Evolutionary conservation across 2,329 filamentous ascomycete species (phyloP).

Genomic region (Graphilbum sp.): DNA sequence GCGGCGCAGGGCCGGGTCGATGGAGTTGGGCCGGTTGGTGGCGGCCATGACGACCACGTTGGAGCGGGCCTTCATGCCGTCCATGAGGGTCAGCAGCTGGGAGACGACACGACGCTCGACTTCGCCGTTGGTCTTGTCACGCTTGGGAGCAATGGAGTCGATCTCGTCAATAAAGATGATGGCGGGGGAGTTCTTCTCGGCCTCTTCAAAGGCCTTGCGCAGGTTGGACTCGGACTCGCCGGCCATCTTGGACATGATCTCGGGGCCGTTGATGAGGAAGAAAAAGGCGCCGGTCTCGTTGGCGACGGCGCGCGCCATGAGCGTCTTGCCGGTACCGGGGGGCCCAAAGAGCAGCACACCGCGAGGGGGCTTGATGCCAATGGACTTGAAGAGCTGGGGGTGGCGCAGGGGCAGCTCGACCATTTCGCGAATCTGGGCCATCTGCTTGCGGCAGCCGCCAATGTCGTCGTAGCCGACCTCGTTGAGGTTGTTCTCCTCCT

Average conservation of each 20-base stretch:
- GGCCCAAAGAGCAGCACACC: constrained; percentile 95
- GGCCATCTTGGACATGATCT: constrained; percentile 99
- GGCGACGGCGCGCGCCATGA: constrained; percentile 96
- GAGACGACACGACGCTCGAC: constrained; percentile 97
- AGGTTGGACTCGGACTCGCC: constrained; percentile 98
- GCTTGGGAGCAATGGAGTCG: constrained; percentile 96
- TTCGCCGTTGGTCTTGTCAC: constrained; percentile 98
- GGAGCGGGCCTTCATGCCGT: constrained; percentile 98
- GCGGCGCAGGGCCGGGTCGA: constrained; percentile 91
- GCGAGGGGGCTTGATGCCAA: constrained; percentile 97
- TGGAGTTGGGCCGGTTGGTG: constrained; percentile 96
- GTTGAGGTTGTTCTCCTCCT: constrained; percentile 98
- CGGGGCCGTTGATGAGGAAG: constrained; percentile 97
- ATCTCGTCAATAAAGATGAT: constrained; percentile 99
- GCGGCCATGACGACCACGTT: constrained; percentile 99
- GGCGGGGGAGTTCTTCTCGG: constrained; percentile 96
- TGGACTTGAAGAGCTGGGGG: constrained; percentile 98
- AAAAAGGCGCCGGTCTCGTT: constrained; percentile 99
- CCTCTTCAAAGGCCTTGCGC: constrained; percentile 98
- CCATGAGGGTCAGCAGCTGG: constrained; percentile 90
- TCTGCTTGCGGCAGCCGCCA: constrained; percentile 97
- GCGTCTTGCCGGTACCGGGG: constrained; percentile 96
- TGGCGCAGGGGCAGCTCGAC: constrained; percentile 93
- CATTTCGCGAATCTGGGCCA: constrained; percentile 98
- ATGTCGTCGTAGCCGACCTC: constrained; percentile 99